Evolutionary conservation across 2,329 filamentous ascomycete genomes (phyloP), one percentile per base, ranked within the genome.

Genomic region (Cordyceps cateniannulata): DNA sequence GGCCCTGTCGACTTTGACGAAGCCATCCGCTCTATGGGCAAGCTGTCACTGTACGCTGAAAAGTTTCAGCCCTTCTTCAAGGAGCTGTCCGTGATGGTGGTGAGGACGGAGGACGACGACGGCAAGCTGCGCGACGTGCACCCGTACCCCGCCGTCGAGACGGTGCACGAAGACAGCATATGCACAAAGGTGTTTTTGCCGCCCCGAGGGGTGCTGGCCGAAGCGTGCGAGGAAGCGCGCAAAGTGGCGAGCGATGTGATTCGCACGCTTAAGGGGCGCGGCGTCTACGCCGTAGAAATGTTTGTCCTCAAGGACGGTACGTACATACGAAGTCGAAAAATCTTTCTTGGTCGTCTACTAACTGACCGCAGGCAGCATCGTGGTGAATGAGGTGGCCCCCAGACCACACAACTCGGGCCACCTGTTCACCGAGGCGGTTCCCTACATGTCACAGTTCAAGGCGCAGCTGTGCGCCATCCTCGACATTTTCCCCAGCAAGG

Each of bases 261-360:
- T 24, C 82, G 84, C 47, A 88, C 85, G 56, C 88, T 99, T 59
- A 86, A 87, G 78, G 95, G 95, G 56, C 88, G 95, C 64, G 95
- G 95, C 65, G 90, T 96, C 35, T 99, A 97, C 73, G 95, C 93
- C 0, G 93, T 98, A 0, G 95, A 99, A 76, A 90, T 98, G 86
- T 99, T 99, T 75, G 76, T 98, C 3, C 82, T 93, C 12, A 77
- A 86, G 53, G 85, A 95, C 67, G 85, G 85, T 77, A 77, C 67
- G 70, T 65, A 55, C 32, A 62, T 12, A 47, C 59, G 7, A 59
- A 32, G 24, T 27, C 18, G 29, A 16, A 16, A 18, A 9, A 18
- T 4, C 18, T 12, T 5, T 22, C 5, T 8, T 29, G n/a, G 49
- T 27, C 24, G 50, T 18, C 63, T 59, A 49, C 65, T 63, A 47